Percentiles rank a stretch among this genome's conserved stretches.
Evolutionary conservation across 805 yeast species (phyloP).

Genomic region (Ogataea methanolica): DNA sequence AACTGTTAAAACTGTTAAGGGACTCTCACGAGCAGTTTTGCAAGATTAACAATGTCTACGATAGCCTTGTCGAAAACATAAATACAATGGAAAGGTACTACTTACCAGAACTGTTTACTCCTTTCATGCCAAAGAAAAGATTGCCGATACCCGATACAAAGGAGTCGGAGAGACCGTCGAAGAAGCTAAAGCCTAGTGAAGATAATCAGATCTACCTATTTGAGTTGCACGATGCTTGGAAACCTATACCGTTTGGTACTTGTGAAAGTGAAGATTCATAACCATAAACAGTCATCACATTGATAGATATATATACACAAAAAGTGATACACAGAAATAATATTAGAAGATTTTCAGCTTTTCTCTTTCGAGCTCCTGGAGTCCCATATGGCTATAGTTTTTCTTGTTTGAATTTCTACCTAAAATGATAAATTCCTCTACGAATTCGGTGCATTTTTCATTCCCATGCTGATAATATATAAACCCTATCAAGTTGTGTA

Average conservation of each 20-base stretch:
- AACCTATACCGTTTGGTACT: slow-evolving; percentile 51
- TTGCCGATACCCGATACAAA: background rate
- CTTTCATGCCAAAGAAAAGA: background rate
- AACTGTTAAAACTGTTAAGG: slow-evolving; percentile 2
- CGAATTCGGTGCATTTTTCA: slow-evolving; percentile 14
- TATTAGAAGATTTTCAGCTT: background rate
- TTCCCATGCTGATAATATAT: slow-evolving; percentile 21
- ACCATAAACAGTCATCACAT: background rate
- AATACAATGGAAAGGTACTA: slow-evolving; percentile 19
- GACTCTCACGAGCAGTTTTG: background rate
- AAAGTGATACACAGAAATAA: background rate
- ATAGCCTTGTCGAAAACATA: slow-evolving; percentile 13
- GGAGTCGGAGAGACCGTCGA: background rate
- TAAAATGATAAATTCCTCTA: slow-evolving; percentile 25
- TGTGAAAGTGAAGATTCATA: background rate
- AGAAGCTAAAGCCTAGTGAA: background rate
- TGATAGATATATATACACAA: background rate
- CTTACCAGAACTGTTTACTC: slow-evolving; percentile 9
- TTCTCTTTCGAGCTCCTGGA: slow-evolving; percentile 18
- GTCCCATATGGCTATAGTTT: slow-evolving; percentile 24
- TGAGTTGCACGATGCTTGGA: slow-evolving; percentile 38
- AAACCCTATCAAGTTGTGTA: slow-evolving; percentile 24
- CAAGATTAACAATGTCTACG: slow-evolving; percentile 5
- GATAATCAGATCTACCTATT: slow-evolving; percentile 19
- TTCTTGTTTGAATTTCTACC: slow-evolving; percentile 15